Evolutionary conservation across 2,329 filamentous ascomycete genomes (phyloP).

Genomic region (Aurifilum marmelostoma): DNA sequence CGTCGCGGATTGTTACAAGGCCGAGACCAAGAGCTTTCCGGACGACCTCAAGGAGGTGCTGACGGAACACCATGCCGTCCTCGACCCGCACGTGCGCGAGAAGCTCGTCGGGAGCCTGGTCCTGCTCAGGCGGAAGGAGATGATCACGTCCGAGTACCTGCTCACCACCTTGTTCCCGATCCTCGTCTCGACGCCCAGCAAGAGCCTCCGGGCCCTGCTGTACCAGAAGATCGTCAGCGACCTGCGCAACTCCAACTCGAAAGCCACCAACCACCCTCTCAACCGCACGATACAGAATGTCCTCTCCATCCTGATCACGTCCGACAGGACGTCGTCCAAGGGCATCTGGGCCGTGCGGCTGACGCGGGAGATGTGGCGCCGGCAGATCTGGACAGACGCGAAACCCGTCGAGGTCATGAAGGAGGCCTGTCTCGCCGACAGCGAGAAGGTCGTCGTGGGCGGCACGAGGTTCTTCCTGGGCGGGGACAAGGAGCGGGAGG

Average conservation of each 20-base stretch:
- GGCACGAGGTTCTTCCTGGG: slow-evolving; percentile 94
- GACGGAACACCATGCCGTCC: slow-evolving; percentile 76
- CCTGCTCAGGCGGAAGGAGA: slow-evolving; percentile 84
- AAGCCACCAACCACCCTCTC: slow-evolving; percentile 85
- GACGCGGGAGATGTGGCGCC: slow-evolving; percentile 93
- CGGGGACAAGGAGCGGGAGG: slow-evolving; percentile 93
- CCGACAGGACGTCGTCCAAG: slow-evolving; percentile 81
- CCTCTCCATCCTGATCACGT: slow-evolving; percentile 86
- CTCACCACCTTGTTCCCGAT: slow-evolving; percentile 94
- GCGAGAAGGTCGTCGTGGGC: slow-evolving; percentile 88
- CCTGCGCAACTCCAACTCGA: slow-evolving; percentile 83
- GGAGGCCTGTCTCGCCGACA: slow-evolving; percentile 83
- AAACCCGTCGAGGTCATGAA: slow-evolving; percentile 99
- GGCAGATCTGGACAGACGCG: slow-evolving; percentile 93
- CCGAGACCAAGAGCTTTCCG: slow-evolving; percentile 76
- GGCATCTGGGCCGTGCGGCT: slow-evolving; percentile 96
- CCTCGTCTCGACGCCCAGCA: slow-evolving; percentile 88
- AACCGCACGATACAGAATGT: slow-evolving; percentile 94
- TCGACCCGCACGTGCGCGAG: slow-evolving; percentile 85
- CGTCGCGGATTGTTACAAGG: slow-evolving; percentile 89
- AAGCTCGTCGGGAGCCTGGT: slow-evolving; percentile 93
- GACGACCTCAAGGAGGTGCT: slow-evolving; percentile 81
- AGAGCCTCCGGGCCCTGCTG: slow-evolving; percentile 81
- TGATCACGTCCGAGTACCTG: slow-evolving; percentile 82
- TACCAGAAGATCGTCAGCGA: slow-evolving; percentile 90